Evolutionary conservation across 2,329 filamentous ascomycete genomes (phyloP), one percentile per base, ranked within the genome.

Genomic region (Alternaria sp.): DNA sequence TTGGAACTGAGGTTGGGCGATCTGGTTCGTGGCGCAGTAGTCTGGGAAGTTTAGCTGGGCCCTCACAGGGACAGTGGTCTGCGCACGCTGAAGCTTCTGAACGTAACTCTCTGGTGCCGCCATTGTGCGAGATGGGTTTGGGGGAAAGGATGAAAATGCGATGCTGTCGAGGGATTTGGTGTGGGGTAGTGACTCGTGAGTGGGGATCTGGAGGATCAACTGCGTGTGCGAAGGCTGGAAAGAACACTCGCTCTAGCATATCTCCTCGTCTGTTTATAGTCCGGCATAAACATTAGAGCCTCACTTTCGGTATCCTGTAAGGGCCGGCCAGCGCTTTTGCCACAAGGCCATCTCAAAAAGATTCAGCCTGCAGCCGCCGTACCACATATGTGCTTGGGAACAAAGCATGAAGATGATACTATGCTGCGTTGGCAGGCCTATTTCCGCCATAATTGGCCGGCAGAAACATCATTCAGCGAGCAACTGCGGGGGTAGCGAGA

Each of bases 1-100:
- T 63, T 77, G 77, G 66, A 75, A 79, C 50, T 77, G 77, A 46
- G 76, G 76, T 60, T 77, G 75, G 43, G 76, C 77, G 57, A 79
- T 75, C 61, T 73, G 71, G 47, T 79, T 74, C 23, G 69, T 68
- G 43, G 70, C 70, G 67, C 77, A 79, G 53, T 74, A 78, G 59
- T 73, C 77, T 79, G 49, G 30, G 32, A 61, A 21, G 25, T 55
- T 67, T 66, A 68, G 72, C 68, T 63, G 25, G 47, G 25, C 13
- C 26, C 52, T 19, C 32, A 40, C 43, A 32, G 28, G 47, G 40
- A 54, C 28, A 50, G 30, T 17, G 58, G 53, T 55, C 54, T 61
- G 60, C 76, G 63, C 71, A 78, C 76, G 71, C 62, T 74, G 75
- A 47, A 78, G 74, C 62, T 74, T 76, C 56, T 76, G 71, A 23